phyloP scores from a whole-genome alignment of 1,139 yeast species.

The Maudiozyma humilis region DNA sequence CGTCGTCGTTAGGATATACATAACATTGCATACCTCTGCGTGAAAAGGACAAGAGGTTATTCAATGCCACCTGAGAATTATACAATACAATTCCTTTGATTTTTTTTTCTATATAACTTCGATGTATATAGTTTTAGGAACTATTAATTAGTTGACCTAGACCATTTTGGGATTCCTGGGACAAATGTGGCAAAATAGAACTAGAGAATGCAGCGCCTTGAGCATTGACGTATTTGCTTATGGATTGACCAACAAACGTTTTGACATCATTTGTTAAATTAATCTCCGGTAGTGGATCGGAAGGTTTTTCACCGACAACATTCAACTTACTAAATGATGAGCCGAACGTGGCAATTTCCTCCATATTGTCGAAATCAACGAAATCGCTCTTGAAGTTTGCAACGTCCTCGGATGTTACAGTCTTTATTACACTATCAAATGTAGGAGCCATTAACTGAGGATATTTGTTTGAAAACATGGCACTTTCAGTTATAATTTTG shows the following conservation, averaged over 20 bases:
- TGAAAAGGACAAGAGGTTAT: too few species aligned
- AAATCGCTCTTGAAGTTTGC: slow-evolving; percentile 30
- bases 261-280: slow-evolving; percentile 34
- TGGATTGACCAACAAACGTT: slow-evolving; percentile 32
- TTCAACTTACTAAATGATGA: slow-evolving; percentile 70
- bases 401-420: slow-evolving; percentile 34
- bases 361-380: slow-evolving; percentile 35
- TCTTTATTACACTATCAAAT: slow-evolving; percentile 44
- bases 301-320: slow-evolving; percentile 49
- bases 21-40: too few species aligned
- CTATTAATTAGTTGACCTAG: slow-evolving; percentile 25
- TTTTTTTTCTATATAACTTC: too few species aligned
- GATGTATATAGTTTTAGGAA: slow-evolving; percentile 14
- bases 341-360: slow-evolving; percentile 59
- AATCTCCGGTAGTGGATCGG: slow-evolving; percentile 61
- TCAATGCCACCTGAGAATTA: too few species aligned
- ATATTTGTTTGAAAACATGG: slow-evolving; percentile 38
- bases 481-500: slow-evolving; percentile 36
- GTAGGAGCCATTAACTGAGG: slow-evolving; percentile 40
- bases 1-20: too few species aligned
- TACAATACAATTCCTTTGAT: not conserved
- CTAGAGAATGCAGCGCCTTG: slow-evolving; percentile 24
- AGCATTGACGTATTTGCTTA: slow-evolving; percentile 27
- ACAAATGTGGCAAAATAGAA: slow-evolving; percentile 31
- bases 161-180: slow-evolving; percentile 34